phyloP scores from a whole-genome alignment of 371 early-diverging fungal species.

The Funneliformis caledonium region DNA sequence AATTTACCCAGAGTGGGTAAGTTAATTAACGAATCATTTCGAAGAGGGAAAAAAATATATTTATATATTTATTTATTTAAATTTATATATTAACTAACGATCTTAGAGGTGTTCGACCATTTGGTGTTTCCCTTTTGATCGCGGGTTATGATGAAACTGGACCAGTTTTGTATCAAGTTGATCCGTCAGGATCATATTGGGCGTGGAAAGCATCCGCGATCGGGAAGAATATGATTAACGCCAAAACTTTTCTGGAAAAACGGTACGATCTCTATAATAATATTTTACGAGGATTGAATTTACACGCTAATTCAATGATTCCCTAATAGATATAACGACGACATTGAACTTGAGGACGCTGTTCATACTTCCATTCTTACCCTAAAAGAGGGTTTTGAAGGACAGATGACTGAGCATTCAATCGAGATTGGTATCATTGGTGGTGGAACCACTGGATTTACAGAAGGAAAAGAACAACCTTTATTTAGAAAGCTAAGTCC shows the following conservation, averaged over 20 bases:
- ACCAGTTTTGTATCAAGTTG: conserved; percentile 95
- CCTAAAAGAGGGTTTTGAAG: conserved; percentile 97
- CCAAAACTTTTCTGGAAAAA: conserved; percentile 98
- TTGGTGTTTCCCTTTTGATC: conserved; percentile 97
- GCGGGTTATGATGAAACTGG: conserved; percentile 95
- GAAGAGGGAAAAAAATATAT: too few relatives aligned
- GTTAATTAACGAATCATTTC: conserved; percentile 34
- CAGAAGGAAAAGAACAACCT: conserved; percentile 58
- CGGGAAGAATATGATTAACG: conserved; percentile 98
- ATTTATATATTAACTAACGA: neutral
- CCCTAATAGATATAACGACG: conserved; percentile 73
- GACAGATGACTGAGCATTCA: conserved; percentile 90
- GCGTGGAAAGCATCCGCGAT: conserved; percentile 99
- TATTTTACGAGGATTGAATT: neutral
- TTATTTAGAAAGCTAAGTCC: conserved; percentile 78
- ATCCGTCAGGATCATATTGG: conserved; percentile 98
- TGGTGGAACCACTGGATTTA: conserved; percentile 56
- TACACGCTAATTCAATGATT: neutral
- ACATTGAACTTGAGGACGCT: conserved; percentile 97
- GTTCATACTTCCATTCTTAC: conserved; percentile 97
- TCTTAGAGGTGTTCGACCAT: conserved; percentile 96
- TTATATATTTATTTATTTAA: too few relatives aligned
- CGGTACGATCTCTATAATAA: conserved; percentile 56
- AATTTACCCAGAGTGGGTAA: conserved; percentile 98
- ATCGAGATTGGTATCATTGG: conserved; percentile 95